phyloP scores from a whole-genome alignment of 2,329 filamentous ascomycete genomes.

The Diaporthe destruens region DNA sequence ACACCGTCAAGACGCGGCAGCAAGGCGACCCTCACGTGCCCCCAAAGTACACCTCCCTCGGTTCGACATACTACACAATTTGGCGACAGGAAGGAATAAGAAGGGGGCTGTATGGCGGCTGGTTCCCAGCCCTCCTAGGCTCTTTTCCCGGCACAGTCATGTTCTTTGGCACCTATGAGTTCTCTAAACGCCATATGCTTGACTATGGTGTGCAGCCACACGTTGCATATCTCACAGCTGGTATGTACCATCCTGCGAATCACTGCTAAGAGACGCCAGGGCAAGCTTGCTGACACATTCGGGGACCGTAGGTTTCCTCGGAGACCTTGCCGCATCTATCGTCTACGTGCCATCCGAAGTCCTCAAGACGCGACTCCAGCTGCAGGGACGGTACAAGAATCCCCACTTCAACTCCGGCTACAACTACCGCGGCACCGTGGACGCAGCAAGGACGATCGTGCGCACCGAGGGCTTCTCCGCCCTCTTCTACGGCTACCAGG shows the following conservation, averaged over 20 bases:
- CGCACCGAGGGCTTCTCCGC: slow-evolving; percentile 85
- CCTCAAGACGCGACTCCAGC: slow-evolving; percentile 94
- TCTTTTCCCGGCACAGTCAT: slow-evolving; percentile 94
- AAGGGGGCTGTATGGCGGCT: slow-evolving; percentile 92
- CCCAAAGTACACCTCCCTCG: slow-evolving; percentile 91
- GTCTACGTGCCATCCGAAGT: slow-evolving; percentile 98
- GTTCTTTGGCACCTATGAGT: slow-evolving; percentile 98
- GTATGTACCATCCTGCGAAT: slow-evolving; percentile 58
- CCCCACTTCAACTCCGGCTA: slow-evolving; percentile 94
- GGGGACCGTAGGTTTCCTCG: slow-evolving; percentile 78
- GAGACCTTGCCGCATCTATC: slow-evolving; percentile 90
- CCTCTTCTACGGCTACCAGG: slow-evolving; percentile 96
- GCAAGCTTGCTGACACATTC: slow-evolving; percentile 1
- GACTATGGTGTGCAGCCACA: slow-evolving; percentile 86
- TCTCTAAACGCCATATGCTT: slow-evolving; percentile 89
- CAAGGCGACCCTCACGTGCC: slow-evolving; percentile 95
- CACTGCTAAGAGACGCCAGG: neutral
- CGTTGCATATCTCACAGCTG: slow-evolving; percentile 86
- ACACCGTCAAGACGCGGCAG: slow-evolving; percentile 98
- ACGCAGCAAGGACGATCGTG: slow-evolving; percentile 88
- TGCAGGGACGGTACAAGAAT: slow-evolving; percentile 96
- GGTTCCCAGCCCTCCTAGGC: slow-evolving; percentile 88
- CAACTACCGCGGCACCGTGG: slow-evolving; percentile 88
- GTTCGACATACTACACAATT: slow-evolving; percentile 92
- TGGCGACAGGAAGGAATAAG: slow-evolving; percentile 90